Evolutionary conservation across 2,329 filamentous ascomycete species (phyloP), one percentile per base, ranked within the genome.

Genomic region (Bipolaris cookei): DNA sequence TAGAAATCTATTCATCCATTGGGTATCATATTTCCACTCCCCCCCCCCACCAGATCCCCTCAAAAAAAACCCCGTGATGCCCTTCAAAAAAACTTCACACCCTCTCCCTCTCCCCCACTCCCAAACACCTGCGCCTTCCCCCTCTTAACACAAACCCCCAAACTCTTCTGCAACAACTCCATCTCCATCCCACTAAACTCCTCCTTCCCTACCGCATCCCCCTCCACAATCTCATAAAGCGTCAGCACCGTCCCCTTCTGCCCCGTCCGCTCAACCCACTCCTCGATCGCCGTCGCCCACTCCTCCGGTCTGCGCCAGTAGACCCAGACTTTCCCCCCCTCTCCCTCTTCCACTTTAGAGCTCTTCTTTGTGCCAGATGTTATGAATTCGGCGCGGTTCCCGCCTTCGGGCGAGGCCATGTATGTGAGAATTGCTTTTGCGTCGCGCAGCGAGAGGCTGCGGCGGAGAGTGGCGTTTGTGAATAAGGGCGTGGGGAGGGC

Each of bases 121-220:
- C 94, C 94, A 79, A 99, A 98, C 23, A 98, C 87, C 77, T 98
- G 94, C 13, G 93, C 94, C 79, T 90, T 96, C 66, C 92, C 92
- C 61, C 89, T 86, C 82, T 96, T 97, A 34, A 96, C 93, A 46
- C 97, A 83, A 47, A 95, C 82, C 58, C 86, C 85, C 46, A 99
- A 82, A 35, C 91, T 89, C 76, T 89, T 92, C 65, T 90, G 85
- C 70, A 99, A 82, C 60, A 97, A 77, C 21, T 92, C 91, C 43
- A 84, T 82, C 73, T 98, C 93, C 81, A 99, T 90, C n/a, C 90
- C 91, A 76, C 92, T 87, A 70, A 96, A 91, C 66, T 96, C 92
- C 70, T 76, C 72, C 21, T 65, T 87, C 56, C 81, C 77, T 2
- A 90, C 92, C 28, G 83, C 89, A 71, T 98, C 94, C n/a, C 94